Conservation (phyloP, 768 basidiomycete genomes). For the Lactarius hengduanensis region DNA sequence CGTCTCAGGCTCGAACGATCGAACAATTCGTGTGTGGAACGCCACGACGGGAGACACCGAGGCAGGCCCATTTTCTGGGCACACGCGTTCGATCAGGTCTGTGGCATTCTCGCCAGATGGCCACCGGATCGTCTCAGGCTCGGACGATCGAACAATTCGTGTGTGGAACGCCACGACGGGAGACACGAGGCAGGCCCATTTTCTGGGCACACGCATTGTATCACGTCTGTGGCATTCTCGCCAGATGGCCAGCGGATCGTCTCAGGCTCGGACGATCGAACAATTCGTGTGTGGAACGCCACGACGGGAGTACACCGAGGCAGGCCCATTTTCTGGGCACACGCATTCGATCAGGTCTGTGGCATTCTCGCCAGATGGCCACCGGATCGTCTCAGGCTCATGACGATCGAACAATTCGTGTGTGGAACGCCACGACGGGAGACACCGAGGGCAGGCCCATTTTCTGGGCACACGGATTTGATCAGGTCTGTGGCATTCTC, state of each 20-base stretch:
- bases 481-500: too few relatives aligned
- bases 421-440: not conserved
- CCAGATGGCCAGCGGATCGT: not conserved
- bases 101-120: not conserved
- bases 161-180: not conserved
- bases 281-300: not conserved
- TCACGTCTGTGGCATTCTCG: not conserved
- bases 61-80: not conserved
- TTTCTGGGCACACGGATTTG: too few relatives aligned
- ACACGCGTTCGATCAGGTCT: not conserved
- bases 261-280: not conserved
- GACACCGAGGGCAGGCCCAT: not conserved
- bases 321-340: not conserved
- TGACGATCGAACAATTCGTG: not conserved
- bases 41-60: too few relatives aligned
- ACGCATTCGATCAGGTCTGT: not conserved
- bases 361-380: not conserved
- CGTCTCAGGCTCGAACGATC: too few relatives aligned
- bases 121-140: not conserved
- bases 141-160: accelerated
- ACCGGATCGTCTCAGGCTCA: not conserved
- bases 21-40: too few relatives aligned
- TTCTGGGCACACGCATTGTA: not conserved
- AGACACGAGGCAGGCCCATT: not conserved
- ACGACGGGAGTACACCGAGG: not conserved